Evolutionary conservation across 495 filamentous ascomycete genomes (phyloP).

Genomic region (Saxophila tyrrhenica): DNA sequence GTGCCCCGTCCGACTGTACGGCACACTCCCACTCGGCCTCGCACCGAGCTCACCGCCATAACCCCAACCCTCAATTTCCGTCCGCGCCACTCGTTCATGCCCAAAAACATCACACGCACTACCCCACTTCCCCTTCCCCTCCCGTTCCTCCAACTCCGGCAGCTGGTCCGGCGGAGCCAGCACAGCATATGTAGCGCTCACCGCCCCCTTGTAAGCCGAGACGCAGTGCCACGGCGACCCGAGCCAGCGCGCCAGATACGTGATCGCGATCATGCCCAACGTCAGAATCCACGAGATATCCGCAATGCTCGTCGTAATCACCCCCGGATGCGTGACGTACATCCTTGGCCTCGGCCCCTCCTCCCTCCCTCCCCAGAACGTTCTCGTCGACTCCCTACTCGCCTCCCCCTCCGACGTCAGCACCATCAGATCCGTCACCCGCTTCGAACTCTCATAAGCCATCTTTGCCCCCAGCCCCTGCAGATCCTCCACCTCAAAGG

Average conservation of each 20-base stretch:
- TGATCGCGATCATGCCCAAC: conserved; percentile 49
- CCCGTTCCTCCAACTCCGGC: conserved; percentile 44
- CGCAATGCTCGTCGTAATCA: conserved; percentile 70
- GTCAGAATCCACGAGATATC: conserved; percentile 54
- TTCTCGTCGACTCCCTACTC: conserved; percentile 43
- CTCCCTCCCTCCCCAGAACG: conserved; percentile 32
- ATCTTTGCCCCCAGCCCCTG: conserved; percentile 51
- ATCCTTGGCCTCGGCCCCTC: conserved; percentile 38
- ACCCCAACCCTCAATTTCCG: conserved; percentile 80
- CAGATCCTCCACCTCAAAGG: conserved; percentile 57
- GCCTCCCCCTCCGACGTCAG: conserved; percentile 61
- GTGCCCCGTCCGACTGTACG: conserved; percentile 42
- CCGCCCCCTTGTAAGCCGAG: conserved; percentile 58
- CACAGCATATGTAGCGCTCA: conserved; percentile 56
- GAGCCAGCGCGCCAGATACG: conserved; percentile 29
- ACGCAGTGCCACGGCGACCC: conserved; percentile 39
- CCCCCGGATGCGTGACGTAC: conserved; percentile 77
- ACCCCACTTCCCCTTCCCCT: conserved; percentile 76
- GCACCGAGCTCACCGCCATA: conserved; percentile 57
- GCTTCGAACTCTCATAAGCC: conserved; percentile 78
- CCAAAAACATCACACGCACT: conserved; percentile 51
- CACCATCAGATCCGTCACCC: conserved; percentile 70
- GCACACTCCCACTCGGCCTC: conserved; percentile 33
- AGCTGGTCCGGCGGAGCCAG: conserved; percentile 55
- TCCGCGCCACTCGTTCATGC: conserved; percentile 47